Evolutionary conservation across 495 filamentous ascomycete genomes (phyloP), one percentile per base, ranked within the genome.

Genomic region (Geoglossum glabrum): DNA sequence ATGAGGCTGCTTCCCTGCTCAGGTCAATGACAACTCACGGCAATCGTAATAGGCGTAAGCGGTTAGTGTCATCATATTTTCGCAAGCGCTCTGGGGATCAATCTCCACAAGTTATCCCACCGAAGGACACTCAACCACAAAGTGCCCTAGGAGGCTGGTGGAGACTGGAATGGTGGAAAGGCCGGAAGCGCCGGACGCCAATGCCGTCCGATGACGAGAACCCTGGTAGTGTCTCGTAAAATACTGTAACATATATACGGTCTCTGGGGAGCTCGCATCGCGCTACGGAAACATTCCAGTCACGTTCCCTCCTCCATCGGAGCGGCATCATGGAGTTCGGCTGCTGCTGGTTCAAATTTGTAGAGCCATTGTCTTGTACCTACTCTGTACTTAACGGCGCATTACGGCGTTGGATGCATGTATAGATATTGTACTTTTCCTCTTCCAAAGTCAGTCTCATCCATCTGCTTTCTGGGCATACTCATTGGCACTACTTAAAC

Each of bases 91-190:
- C 40, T 19, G n/a, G n/a, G 40, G 40, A 45, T 21, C 40, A 45
- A 45, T 21, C 40, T 4, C 40, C 40, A 21, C 17, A 21, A 21
- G 13, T 4, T 21, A 19, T 17, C n/a, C 0, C 40, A 19, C n/a
- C n/a, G 13, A 45, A 45, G 40, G 40, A 45, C 49, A 27, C 49
- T 11, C 11, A 31, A 38, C 23, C 54, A 15, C 54, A 56, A 33
- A 25, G 38, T 25, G 33, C 54, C 23, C 33, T 56, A 13, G 54
- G 54, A 10, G 54, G 38, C 7, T 56, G 54, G 54, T 56, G 54
- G 54, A 56, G 26, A 56, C 3, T 56, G 27, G 38, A 56, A 40
- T 56, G 54, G 54, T 56, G 54, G 54, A 56, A 45, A 26, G 17
- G 54, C 2, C 54, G 54, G 25, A 27, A 23, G 26, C 4, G 54